Evolutionary conservation across 257 asterid genomes (phyloP), one percentile per base, ranked within the genome.

Genomic region (Lavandula angustifolia): DNA sequence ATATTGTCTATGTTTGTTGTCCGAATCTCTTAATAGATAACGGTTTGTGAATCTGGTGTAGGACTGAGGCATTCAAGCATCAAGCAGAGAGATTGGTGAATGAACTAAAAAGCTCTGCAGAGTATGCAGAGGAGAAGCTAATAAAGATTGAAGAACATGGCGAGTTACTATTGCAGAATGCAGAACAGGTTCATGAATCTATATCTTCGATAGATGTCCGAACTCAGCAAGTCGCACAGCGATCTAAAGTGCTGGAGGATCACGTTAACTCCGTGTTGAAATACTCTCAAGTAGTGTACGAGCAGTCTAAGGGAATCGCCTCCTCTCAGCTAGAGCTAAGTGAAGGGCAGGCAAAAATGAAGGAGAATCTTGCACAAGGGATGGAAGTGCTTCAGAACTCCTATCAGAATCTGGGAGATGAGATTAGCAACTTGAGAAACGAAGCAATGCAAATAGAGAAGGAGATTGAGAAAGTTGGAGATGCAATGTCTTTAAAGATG

Each of bases 61-160:
- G 96, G 86, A 83, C 81, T 1, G 81, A 87, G 18, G 96, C 89
- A 9, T 92, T 89, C 64, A 85, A 72, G 81, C 69, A 62, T 38
- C 89, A 81, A 60, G 87, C 95, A 0, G 96, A 92, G 86, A 84
- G 91, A 58, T 43, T 92, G 71, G 95, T 89, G 64, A 92, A 92
- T 48, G 94, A 75, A 8, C 78, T 92, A 48, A 85, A 84, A 64
- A 60, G 37, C 5, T 64, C 87, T 1, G 96, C 95, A 1, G 92
- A 92, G 68, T 68, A 69, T 62, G 95, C 91, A n/a, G 92, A 81
- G 48, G 67, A 34, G 3, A 89, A 85, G 58, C n/a, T 89, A 3
- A 89, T 34, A 4, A 75, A 37, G 69, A 83, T 92, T 16, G 86
- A 84, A 44, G 67, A 74, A 17, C 85, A 63, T 12, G 98, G 87